A percentile compares a stretch with the other conserved stretches of the same genome.
These are phyloP conservation scores for Mallotus nudiflorus DNA, from an alignment of 345 rosid species.

Conservation along the genomic window DNA sequence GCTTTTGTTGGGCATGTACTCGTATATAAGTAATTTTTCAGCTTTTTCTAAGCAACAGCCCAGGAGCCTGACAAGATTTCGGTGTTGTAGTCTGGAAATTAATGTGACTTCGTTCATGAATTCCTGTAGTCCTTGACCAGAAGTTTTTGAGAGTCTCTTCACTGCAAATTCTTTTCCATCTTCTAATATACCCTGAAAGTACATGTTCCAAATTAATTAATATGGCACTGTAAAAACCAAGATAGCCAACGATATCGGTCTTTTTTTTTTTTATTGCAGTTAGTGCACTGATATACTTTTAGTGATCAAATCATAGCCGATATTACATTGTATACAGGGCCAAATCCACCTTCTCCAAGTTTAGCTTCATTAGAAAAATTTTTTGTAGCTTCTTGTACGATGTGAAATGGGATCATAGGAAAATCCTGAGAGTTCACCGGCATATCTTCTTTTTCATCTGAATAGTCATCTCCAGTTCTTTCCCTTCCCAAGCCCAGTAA, in stretches of 20 bases:
- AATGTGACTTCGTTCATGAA: conserved; percentile 27
- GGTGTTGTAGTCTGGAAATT: conserved; percentile 29
- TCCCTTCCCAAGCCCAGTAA: conserved; percentile 15
- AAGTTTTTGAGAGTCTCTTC: conserved; percentile 32
- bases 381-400: conserved; percentile 27
- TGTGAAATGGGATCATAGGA: conserved; percentile 23
- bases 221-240: too few relatives aligned
- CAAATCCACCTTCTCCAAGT: conserved; percentile 54
- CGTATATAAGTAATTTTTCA: conserved; percentile 23
- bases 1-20: conserved; percentile 31
- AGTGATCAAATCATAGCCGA: neutral
- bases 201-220: too few relatives aligned
- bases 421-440: conserved; percentile 21
- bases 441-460: conserved; percentile 7
- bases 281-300: too few relatives aligned
- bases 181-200: conserved; percentile 17
- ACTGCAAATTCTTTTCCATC: conserved; percentile 31
- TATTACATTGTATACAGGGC: conserved; percentile 48
- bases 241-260: too few relatives aligned
- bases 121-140: conserved; percentile 28
- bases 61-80: conserved; percentile 26
- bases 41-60: conserved; percentile 25
- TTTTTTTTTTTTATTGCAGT: too few relatives aligned
- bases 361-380: conserved; percentile 32
- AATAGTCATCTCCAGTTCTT: neutral